These are phyloP conservation scores for Schoenoplectus triqueter DNA, from an alignment of 202 grass and related monocot species.

Conservation along the genomic window DNA sequence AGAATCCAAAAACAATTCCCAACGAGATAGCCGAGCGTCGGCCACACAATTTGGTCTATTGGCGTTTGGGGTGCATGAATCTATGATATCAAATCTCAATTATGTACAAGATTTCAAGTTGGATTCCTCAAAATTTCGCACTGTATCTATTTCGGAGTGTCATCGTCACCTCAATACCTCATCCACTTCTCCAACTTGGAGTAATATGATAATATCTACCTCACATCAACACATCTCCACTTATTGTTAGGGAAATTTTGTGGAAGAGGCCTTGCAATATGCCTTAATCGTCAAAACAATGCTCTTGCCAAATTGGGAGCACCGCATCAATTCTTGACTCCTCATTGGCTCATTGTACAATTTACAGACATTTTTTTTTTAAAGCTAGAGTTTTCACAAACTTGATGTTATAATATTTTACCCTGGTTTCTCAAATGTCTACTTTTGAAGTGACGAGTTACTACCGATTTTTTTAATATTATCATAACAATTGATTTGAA, in stretches of 20 bases:
- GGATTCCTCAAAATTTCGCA: constrained; percentile 1
- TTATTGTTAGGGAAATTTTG: not conserved
- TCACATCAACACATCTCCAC: not conserved
- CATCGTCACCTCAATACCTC: constrained; percentile 9
- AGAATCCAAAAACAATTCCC: not conserved
- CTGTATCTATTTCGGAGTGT: not conserved
- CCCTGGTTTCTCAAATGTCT: not conserved
- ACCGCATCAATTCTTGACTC: not conserved
- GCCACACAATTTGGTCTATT: constrained; percentile 8
- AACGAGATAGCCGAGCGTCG: not conserved
- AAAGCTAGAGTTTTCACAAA: not conserved
- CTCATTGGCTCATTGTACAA: not conserved
- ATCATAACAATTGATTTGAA: not conserved
- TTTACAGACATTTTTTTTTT: not conserved
- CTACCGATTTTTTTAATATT: not conserved
- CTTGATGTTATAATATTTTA: not conserved
- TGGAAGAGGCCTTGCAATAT: not conserved
- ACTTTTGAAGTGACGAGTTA: not conserved
- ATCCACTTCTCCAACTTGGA: constrained; percentile 6
- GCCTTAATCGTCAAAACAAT: not conserved
- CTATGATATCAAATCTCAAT: not conserved
- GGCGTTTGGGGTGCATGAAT: not conserved
- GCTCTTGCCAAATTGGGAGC: not conserved
- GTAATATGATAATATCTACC: not conserved
- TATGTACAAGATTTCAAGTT: constrained; percentile 7